These are phyloP conservation scores for Puccinia polysora DNA, from an alignment of 1,284 basidiomycete species.

Conservation along the genomic window DNA sequence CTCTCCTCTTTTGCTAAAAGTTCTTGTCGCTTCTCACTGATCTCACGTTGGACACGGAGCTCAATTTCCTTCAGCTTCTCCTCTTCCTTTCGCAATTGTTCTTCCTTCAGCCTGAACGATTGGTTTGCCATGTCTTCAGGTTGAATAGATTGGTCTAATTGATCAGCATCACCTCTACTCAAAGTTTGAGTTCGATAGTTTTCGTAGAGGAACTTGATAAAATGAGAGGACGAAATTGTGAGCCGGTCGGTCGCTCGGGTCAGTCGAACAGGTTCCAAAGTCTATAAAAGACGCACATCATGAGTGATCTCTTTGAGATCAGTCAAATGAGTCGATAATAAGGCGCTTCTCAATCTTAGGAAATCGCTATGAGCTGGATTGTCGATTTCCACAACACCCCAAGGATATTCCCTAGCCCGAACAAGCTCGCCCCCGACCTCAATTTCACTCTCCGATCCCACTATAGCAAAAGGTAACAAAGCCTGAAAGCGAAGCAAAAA, in stretches of 20 bases:
- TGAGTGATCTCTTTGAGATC: conserved; percentile 68
- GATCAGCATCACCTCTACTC: conserved; percentile 65
- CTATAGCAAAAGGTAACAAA: conserved; percentile 90
- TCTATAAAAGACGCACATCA: conserved; percentile 63
- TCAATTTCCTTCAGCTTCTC: conserved; percentile 89
- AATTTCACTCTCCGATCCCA: conserved; percentile 95
- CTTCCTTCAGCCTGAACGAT: conserved; percentile 94
- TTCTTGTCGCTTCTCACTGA: conserved; percentile 97
- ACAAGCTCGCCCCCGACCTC: conserved; percentile 77
- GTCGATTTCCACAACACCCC: conserved; percentile 99
- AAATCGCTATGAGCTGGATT: conserved; percentile 99
- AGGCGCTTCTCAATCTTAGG: conserved; percentile 77
- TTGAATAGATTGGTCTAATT: conserved; percentile 53
- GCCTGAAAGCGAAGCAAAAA: conserved; percentile 57
- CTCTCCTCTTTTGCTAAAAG: conserved; percentile 58
- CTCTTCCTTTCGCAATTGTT: conserved; percentile 86
- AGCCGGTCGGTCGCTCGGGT: neutral
- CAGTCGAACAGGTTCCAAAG: neutral
- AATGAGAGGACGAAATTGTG: neutral
- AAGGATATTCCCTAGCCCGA: conserved; percentile 85
- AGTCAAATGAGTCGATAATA: conserved; percentile 57
- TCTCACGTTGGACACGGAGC: conserved; percentile 94
- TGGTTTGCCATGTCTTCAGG: conserved; percentile 97
- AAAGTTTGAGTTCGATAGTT: conserved; percentile 98
- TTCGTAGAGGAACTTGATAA: conserved; percentile 58